These are phyloP conservation scores for Zoysia japonica DNA, from an alignment of 176 grass and related monocot species.

Conservation along the genomic window DNA sequence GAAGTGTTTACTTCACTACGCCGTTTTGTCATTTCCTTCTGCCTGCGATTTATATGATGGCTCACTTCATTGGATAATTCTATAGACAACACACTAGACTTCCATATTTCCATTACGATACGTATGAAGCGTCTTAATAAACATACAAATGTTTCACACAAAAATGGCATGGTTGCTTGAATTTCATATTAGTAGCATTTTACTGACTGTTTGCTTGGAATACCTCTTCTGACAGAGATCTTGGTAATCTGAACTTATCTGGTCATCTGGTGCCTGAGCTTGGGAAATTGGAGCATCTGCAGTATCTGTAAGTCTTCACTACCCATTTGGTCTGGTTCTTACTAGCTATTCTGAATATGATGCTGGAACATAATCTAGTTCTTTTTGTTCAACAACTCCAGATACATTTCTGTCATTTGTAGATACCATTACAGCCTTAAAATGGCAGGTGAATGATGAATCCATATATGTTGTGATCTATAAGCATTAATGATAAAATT, in stretches of 20 bases:
- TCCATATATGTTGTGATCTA: no score
- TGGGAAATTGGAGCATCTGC: conserved; percentile 79
- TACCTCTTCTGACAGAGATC: conserved; percentile 55
- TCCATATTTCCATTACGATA: no score
- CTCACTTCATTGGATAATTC: no score
- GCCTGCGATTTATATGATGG: no score
- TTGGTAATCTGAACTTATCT: conserved; percentile 88
- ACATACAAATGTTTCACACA: neutral
- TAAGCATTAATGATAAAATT: no score
- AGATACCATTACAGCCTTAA: no score
- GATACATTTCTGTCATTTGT: neutral
- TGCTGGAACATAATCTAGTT: neutral
- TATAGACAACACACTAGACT: no score
- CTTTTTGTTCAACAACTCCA: neutral
- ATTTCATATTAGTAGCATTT: conserved; percentile 18
- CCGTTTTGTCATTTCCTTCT: no score
- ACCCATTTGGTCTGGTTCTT: conserved; percentile 21
- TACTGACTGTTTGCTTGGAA: conserved; percentile 45
- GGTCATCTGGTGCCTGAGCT: conserved; percentile 88
- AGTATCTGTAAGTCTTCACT: conserved; percentile 80
- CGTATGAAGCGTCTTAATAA: no score
- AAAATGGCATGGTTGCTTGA: conserved; percentile 12
- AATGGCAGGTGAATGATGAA: no score
- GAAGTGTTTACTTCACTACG: no score
- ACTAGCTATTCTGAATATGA: conserved; percentile 3